Percentiles rank a stretch among this genome's conserved stretches.
Conservation (phyloP, 2,329 filamentous ascomycete genomes). For the Curvularia hawaiiensis region DNA sequence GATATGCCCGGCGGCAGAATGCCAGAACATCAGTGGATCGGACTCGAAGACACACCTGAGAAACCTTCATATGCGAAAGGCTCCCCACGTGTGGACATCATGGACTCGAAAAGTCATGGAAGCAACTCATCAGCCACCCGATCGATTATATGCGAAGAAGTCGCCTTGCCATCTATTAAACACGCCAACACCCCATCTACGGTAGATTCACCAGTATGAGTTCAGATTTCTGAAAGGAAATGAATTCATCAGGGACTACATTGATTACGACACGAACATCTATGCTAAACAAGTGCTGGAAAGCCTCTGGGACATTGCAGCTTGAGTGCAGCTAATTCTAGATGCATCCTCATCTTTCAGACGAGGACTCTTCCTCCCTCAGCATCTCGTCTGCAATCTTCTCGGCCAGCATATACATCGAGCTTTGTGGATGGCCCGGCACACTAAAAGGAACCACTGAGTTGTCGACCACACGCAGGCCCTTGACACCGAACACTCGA, state of each 20-base stretch:
- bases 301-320: not conserved
- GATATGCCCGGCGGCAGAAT: not conserved
- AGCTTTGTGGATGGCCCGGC: conserved; percentile 43
- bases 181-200: not conserved
- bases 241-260: not conserved
- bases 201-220: not conserved
- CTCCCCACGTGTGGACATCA: not conserved
- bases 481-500: conserved; percentile 42
- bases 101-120: not conserved
- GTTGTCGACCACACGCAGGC: conserved; percentile 44
- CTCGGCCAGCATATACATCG: conserved; percentile 29
- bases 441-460: conserved; percentile 39
- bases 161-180: not conserved
- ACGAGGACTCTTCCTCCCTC: not conserved
- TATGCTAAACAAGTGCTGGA: not conserved
- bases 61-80: not conserved
- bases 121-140: not conserved
- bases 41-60: not conserved
- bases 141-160: not conserved
- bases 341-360: no score
- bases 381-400: conserved; percentile 22
- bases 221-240: not conserved
- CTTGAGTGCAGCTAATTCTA: not conserved
- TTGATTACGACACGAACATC: not conserved
- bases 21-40: conserved; percentile 2